phyloP scores from a whole-genome alignment of 2,329 filamentous ascomycete genomes.

The Diplocarpon mali region DNA sequence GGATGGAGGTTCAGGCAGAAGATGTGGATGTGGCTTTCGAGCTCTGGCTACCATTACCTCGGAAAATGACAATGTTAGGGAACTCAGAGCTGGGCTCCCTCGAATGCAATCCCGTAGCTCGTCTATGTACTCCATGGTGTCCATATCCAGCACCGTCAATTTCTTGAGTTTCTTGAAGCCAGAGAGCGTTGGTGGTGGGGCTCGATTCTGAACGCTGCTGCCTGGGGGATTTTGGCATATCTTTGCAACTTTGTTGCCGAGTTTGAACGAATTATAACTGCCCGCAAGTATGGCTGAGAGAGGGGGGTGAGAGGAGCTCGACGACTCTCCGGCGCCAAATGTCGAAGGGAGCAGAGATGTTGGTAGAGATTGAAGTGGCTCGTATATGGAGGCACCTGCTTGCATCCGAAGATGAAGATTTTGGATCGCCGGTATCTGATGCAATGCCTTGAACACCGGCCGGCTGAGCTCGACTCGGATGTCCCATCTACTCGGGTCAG shows the following conservation, averaged over 20 bases:
- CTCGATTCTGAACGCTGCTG: not conserved
- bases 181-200: constrained; percentile 39
- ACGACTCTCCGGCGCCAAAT: not conserved
- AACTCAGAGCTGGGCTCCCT: constrained; percentile 41
- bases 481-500: constrained; percentile 41
- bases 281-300: not conserved
- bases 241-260: constrained; percentile 8
- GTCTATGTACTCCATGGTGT: constrained; percentile 41
- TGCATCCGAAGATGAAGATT: constrained; percentile 49
- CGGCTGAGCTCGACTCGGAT: constrained; percentile 51
- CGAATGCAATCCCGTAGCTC: constrained; percentile 46
- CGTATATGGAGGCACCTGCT: constrained; percentile 43
- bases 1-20: constrained; percentile 29
- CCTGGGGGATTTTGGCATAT: constrained; percentile 3
- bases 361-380: constrained; percentile 30
- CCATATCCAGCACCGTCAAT: constrained; percentile 48
- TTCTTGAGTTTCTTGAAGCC: constrained; percentile 44
- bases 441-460: constrained; percentile 45
- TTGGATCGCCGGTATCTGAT: constrained; percentile 40
- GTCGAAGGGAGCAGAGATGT: constrained; percentile 2
- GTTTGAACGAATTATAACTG: constrained; percentile 1
- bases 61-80: constrained; percentile 49
- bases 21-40: constrained; percentile 30
- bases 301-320: not conserved
- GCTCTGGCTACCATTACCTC: constrained; percentile 37